These are phyloP conservation scores for Zasmidium cellare DNA, from an alignment of 2,329 filamentous ascomycete species.

Conservation along the genomic window DNA sequence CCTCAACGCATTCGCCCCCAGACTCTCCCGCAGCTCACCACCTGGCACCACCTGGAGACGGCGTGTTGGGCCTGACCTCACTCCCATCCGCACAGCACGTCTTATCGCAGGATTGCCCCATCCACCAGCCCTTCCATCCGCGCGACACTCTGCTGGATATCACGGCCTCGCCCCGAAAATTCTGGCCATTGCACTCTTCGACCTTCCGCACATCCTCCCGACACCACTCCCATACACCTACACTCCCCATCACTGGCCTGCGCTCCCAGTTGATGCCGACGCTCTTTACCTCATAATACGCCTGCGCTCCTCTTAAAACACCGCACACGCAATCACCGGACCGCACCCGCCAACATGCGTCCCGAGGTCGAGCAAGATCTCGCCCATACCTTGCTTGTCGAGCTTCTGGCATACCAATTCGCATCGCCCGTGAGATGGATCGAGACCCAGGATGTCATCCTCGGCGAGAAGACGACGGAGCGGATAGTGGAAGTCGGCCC, in stretches of 20 bases:
- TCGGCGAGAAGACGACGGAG: conserved; percentile 93
- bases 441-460: conserved; percentile 99
- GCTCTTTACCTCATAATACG: conserved; percentile 16
- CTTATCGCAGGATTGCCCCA: conserved; percentile 2
- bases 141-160: not conserved
- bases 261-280: conserved; percentile 18
- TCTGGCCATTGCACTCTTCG: conserved; percentile 8
- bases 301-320: conserved; percentile 13
- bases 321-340: conserved; percentile 3
- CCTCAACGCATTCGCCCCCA: conserved; percentile 6
- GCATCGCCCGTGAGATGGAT: conserved; percentile 99
- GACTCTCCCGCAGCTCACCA: conserved; percentile 9
- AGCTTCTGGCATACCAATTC: conserved; percentile 98
- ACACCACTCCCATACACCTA: conserved; percentile 6
- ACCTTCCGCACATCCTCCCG: conserved; percentile 2
- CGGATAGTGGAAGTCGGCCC: conserved; percentile 97
- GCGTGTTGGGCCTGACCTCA: conserved; percentile 2
- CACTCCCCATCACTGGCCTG: conserved; percentile 9
- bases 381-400: conserved; percentile 94
- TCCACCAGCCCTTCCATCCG: not conserved
- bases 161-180: conserved; percentile 2
- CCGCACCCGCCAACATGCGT: conserved; percentile 63
- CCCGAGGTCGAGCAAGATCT: conserved; percentile 99
- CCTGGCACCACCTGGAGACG: not conserved
- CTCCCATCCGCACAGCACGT: not conserved